Evolutionary conservation across 768 basidiomycete genomes (phyloP), one percentile per base, ranked within the genome.

Genomic region (Podaxis rugospora): DNA sequence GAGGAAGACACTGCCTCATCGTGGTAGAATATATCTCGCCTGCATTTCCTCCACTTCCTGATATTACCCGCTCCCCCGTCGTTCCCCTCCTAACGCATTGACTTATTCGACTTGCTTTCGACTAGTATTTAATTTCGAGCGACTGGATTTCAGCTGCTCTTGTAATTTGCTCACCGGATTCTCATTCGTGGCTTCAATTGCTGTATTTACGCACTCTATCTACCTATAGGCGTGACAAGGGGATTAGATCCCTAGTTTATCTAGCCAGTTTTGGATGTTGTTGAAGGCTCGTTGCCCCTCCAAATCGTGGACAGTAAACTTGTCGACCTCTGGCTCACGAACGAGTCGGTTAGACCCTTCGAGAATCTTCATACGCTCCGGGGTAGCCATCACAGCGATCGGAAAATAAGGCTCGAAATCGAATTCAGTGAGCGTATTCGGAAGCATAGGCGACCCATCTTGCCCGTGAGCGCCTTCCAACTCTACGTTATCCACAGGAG

Each of bases 331-430:
- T n/a, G 69, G 66, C 27, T 60, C 65, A 46, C 64, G 68, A 58
- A 77, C 76, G 21, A 86, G 71, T 53, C 83, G 71, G 66, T 79
- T 77, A 36, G 69, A 67, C 25, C 66, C 61, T 62, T 70, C 71
- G 5, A 84, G 69, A 5, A 59, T 55, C 28, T 66, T 63, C 63
- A 79, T 70, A 46, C 77, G 74, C 42, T 66, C 65, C 14, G 69
- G 66, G 9, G 71, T 69, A 2, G 72, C 78, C 67, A 85, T 70
- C 37, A 88, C 72, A 0, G 80, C 82, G 53, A 88, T 78, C 0
- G 87, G 87, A 66, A 88, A 89, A 52, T 75, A 75, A 0, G 83
- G 81, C 65, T 88, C 87, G 64, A 80, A 88, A 61, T 80, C 70
- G 66, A 88, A 89, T 63, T 87, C 84, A 6, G 69, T 62, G 21